Evolutionary conservation across 768 basidiomycete genomes (phyloP), one percentile per base, ranked within the genome.

Genomic region (Phylloporus sp.): DNA sequence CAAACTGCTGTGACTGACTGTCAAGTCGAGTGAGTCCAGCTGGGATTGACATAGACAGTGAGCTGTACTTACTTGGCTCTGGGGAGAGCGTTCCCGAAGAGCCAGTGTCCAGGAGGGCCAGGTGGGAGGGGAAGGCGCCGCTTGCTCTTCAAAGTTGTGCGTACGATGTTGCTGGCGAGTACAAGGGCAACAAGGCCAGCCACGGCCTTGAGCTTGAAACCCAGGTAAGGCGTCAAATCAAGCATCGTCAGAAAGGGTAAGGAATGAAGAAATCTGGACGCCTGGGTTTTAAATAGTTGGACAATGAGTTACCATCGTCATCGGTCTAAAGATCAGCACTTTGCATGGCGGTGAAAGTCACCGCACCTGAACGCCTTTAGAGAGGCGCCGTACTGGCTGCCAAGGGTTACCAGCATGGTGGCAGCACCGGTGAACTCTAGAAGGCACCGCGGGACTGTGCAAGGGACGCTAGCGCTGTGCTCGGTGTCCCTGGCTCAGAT

Each of bases 1-100:
- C 78, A 48, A 83, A 84, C 20, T 68, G 66, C n/a, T 70, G 66
- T 4, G 69, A 69, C 49, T 63, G 67, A 23, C 67, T 68, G 27
- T 26, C 18, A 6, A 9, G 3, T 5, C 31, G 31, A 0, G 26
- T 45, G 10, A 31, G 34, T 3, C 26, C 7, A 29, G 42, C 9
- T 6, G 11, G 4, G 8, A 16, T 13, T 6, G 1, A 32, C 2
- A n/a, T 5, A 18, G 20, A 1, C 6, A 18, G 47, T 0, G 13
- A 23, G 48, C 1, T 10, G 22, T 4, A 52, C 69, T 22, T 52
- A 69, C 67, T 69, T 65, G 28, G 23, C 46, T 29, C 34, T 63
- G 15, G 67, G 67, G 6, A 69, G 24, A n/a, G 57, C 45, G 5
- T 60, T 69, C 28, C 67, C 67, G 5, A 70, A 70, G 6, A 69